These are phyloP conservation scores for Mycena olivaceomarginata DNA, from an alignment of 768 basidiomycete genomes.

Conservation along the genomic window DNA sequence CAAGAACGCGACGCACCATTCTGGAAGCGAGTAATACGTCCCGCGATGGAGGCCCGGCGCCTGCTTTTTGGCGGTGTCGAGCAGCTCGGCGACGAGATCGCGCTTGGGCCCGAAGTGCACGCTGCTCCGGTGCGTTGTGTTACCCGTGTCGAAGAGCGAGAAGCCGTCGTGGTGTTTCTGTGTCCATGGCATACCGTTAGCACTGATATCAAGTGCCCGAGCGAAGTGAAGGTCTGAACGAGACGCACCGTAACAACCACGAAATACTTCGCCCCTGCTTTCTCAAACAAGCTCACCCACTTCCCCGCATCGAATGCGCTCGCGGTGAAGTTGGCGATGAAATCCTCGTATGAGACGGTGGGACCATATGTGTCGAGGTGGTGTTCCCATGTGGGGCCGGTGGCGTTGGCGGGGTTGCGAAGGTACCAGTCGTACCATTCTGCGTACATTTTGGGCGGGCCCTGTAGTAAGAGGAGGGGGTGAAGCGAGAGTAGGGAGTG, in stretches of 20 bases:
- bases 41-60: constrained; percentile 72
- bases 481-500: background rate
- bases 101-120: constrained; percentile 69
- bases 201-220: background rate
- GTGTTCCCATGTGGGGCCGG: constrained; percentile 66
- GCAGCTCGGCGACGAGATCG: constrained; percentile 71
- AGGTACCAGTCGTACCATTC: constrained; percentile 74
- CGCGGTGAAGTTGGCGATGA: constrained; percentile 73
- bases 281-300: constrained; percentile 73
- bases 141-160: constrained; percentile 72
- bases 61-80: constrained; percentile 68
- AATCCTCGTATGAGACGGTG: constrained; percentile 73
- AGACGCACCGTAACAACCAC: constrained; percentile 70
- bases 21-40: constrained; percentile 75
- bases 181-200: no score
- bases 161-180: constrained; percentile 82
- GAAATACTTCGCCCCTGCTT: constrained; percentile 77
- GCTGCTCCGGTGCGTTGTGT: constrained; percentile 71
- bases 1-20: constrained; percentile 61
- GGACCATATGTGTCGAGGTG: constrained; percentile 70
- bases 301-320: constrained; percentile 69
- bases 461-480: constrained; percentile 48
- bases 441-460: constrained; percentile 62
- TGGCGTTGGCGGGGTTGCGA: constrained; percentile 57
- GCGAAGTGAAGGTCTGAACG: background rate